phyloP scores from a whole-genome alignment of 2,329 filamentous ascomycete species.

The Hypoxylon sp. region DNA sequence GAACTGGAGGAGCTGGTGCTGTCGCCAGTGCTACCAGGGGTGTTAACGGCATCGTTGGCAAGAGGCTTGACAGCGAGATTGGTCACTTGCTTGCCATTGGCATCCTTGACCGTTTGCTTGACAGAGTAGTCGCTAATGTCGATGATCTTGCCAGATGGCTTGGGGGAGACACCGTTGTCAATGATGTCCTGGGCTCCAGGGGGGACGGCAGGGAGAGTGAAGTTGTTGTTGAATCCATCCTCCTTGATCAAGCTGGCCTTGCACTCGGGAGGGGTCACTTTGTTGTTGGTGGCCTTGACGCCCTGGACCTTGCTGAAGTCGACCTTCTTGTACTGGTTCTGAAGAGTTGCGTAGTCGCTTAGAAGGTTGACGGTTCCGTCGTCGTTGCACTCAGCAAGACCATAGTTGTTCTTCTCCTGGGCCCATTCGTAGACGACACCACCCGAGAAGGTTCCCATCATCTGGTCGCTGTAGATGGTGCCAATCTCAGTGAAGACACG shows the following conservation, averaged over 20 bases:
- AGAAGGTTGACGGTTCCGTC: conserved; percentile 72
- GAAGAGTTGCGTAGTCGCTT: conserved; percentile 80
- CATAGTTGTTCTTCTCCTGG: conserved; percentile 77
- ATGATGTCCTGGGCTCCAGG: conserved; percentile 80
- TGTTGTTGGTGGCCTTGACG: conserved; percentile 70
- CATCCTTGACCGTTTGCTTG: conserved; percentile 48
- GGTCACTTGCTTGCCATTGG: conserved; percentile 29
- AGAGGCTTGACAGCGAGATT: conserved; percentile 42
- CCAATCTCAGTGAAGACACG: conserved; percentile 83
- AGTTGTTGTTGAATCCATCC: conserved; percentile 81
- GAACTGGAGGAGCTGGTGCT: conserved; percentile 17
- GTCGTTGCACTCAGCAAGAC: conserved; percentile 73
- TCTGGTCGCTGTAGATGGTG: conserved; percentile 78
- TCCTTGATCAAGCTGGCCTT: conserved; percentile 75
- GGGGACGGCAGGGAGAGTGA: conserved; percentile 80
- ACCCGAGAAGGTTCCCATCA: conserved; percentile 79
- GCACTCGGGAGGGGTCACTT: conserved; percentile 73
- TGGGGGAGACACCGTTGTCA: conserved; percentile 78
- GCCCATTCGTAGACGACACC: conserved; percentile 87
- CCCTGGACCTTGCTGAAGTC: conserved; percentile 78
- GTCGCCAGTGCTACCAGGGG: conserved; percentile 20
- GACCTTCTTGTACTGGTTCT: conserved; percentile 80
- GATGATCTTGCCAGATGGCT: conserved; percentile 77
- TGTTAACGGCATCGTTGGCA: conserved; percentile 37
- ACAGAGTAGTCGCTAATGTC: conserved; percentile 72